These are phyloP conservation scores for Xanthoceras sorbifolium DNA, from an alignment of 345 rosid genomes.

Conservation along the genomic window DNA sequence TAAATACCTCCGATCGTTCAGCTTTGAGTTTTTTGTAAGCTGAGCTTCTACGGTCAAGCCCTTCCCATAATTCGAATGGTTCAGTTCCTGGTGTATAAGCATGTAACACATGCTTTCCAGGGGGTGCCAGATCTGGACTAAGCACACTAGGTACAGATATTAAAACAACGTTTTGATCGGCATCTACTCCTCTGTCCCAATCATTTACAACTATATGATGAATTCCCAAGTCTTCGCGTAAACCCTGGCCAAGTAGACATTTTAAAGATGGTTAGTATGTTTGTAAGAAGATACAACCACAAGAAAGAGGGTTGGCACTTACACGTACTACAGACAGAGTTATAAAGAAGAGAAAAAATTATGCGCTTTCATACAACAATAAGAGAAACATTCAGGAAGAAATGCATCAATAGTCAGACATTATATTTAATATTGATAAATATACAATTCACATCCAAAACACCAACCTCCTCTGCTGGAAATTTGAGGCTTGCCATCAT, in stretches of 20 bases:
- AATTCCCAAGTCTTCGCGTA: constrained; percentile 74
- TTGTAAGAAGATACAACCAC: background rate
- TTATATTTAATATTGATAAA: background rate
- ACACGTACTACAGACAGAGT: background rate
- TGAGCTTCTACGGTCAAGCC: constrained; percentile 69
- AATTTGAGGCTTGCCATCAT: background rate
- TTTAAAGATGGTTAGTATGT: background rate
- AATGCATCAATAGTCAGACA: too few species aligned
- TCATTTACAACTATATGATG: constrained; percentile 95
- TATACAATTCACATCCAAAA: background rate
- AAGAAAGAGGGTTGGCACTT: background rate
- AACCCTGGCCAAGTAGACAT: constrained; percentile 42
- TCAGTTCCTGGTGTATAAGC: constrained; percentile 93
- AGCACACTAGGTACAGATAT: constrained; percentile 82
- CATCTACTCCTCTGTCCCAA: constrained; percentile 89
- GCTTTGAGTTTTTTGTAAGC: constrained; percentile 79
- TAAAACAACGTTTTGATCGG: constrained; percentile 88
- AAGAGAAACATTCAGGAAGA: too few species aligned
- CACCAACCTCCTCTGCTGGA: background rate
- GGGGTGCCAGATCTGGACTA: constrained; percentile 81
- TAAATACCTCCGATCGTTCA: constrained; percentile 79
- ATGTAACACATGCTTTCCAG: constrained; percentile 80
- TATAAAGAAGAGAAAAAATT: background rate
- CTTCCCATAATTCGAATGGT: constrained; percentile 77
- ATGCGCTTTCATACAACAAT: too few species aligned